A percentile compares a stretch with the other conserved stretches of the same genome.
Evolutionary conservation across 2,329 filamentous ascomycete genomes (phyloP).

Genomic region (Exophiala calicioides): DNA sequence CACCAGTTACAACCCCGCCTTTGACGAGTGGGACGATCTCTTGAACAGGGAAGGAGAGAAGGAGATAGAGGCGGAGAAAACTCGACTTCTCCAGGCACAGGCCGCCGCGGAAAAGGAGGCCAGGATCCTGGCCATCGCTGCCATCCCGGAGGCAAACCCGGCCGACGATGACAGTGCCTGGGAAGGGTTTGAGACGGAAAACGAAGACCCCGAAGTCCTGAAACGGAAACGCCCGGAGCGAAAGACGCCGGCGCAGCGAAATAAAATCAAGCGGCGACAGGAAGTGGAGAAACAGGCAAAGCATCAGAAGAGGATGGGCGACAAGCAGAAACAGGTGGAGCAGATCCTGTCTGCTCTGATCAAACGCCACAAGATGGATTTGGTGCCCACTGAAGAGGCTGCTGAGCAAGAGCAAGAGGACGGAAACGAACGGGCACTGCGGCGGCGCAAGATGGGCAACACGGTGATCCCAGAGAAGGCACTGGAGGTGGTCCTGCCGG

Average conservation of each 20-base stretch:
- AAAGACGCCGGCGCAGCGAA: constrained; percentile 83
- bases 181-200: constrained; percentile 84
- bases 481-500: constrained; percentile 76
- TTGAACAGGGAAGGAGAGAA: constrained; percentile 73
- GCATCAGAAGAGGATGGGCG: constrained; percentile 74
- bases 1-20: constrained; percentile 89
- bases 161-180: constrained; percentile 90
- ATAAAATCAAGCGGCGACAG: constrained; percentile 85
- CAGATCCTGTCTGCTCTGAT: constrained; percentile 49
- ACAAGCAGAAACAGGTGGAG: constrained; percentile 69
- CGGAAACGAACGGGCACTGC: constrained; percentile 34
- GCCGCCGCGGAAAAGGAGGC: constrained; percentile 58
- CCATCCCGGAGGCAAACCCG: constrained; percentile 71
- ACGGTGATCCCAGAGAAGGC: constrained; percentile 68
- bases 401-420: constrained; percentile 52
- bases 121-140: constrained; percentile 69
- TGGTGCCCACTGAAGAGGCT: constrained; percentile 38
- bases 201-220: constrained; percentile 67
- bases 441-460: constrained; percentile 24
- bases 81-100: constrained; percentile 69
- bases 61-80: constrained; percentile 75
- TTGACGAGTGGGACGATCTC: constrained; percentile 79
- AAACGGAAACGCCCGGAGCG: constrained; percentile 75
- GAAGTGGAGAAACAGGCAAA: constrained; percentile 76
- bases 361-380: constrained; percentile 59